These are phyloP conservation scores for Saposhnikovia divaricata DNA, from an alignment of 129 eudicot genomes.

Conservation along the genomic window DNA sequence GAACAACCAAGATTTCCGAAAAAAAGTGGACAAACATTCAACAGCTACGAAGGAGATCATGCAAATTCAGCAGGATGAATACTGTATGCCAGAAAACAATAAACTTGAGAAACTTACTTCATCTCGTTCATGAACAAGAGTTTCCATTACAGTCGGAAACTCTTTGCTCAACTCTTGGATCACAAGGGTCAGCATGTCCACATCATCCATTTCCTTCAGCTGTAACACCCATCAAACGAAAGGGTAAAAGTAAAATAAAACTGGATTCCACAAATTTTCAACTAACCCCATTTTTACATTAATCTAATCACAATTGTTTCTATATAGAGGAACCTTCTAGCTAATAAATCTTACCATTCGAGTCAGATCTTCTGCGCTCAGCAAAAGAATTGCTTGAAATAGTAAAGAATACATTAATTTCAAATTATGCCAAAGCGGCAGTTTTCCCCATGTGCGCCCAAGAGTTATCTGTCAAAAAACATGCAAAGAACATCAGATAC, in stretches of 20 bases:
- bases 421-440: slow-evolving; percentile 96
- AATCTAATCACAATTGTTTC: neutral
- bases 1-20: neutral
- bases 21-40: neutral
- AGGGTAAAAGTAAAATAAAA: neutral
- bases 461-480: slow-evolving; percentile 52
- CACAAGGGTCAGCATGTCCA: slow-evolving; percentile 85
- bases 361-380: slow-evolving; percentile 51
- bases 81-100: neutral
- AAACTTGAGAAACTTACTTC: slow-evolving; percentile 43
- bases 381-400: slow-evolving; percentile 82
- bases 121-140: slow-evolving; percentile 92
- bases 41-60: neutral
- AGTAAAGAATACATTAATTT: slow-evolving; percentile 63
- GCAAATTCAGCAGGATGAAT: slow-evolving; percentile 2
- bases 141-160: slow-evolving; percentile 86
- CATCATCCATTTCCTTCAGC: slow-evolving; percentile 94
- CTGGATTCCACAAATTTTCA: neutral
- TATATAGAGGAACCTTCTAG: neutral
- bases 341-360: slow-evolving; percentile 46
- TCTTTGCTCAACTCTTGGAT: slow-evolving; percentile 95
- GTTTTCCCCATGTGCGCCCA: slow-evolving; percentile 76
- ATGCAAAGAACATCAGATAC: neutral
- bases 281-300: neutral
- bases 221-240: slow-evolving; percentile 17